phyloP scores from a whole-genome alignment of 2,329 filamentous ascomycete genomes.

The Balansia obtecta region DNA sequence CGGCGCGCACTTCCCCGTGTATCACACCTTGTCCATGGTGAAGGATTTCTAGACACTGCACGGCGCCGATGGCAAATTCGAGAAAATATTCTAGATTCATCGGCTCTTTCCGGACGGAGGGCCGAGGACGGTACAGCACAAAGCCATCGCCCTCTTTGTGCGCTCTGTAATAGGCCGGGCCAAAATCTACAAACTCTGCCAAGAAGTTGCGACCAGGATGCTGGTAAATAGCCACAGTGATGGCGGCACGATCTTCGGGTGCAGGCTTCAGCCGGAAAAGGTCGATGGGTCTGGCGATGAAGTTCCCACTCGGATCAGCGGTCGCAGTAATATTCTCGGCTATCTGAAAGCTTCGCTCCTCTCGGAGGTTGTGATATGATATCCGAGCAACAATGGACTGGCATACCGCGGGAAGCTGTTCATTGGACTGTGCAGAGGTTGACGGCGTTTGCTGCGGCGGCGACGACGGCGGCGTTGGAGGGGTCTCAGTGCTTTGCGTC shows the following conservation, averaged over 20 bases:
- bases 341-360: conserved; percentile 81
- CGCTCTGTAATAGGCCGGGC: conserved; percentile 57
- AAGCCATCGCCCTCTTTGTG: conserved; percentile 39
- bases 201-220: conserved; percentile 65
- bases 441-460: conserved; percentile 19
- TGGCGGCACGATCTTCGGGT: conserved; percentile 54
- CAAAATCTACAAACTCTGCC: conserved; percentile 58
- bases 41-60: conserved; percentile 77
- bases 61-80: conserved; percentile 81
- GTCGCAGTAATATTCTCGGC: conserved; percentile 58
- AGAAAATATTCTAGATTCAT: conserved; percentile 68
- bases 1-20: conserved; percentile 81
- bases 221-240: conserved; percentile 73
- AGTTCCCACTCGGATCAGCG: conserved; percentile 58
- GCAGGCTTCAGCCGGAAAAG: conserved; percentile 58
- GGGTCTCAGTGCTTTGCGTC: conserved; percentile 24
- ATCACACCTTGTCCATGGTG: conserved; percentile 79
- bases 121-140: conserved; percentile 31
- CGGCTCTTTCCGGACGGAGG: conserved; percentile 36
- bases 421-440: conserved; percentile 19
- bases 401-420: conserved; percentile 42
- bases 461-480: conserved; percentile 11
- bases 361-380: conserved; percentile 67
- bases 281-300: conserved; percentile 73
- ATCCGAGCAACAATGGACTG: conserved; percentile 67